Evolutionary conservation across 2,329 filamentous ascomycete species (phyloP), one percentile per base, ranked within the genome.

Genomic region (Corynespora cassiicola): DNA sequence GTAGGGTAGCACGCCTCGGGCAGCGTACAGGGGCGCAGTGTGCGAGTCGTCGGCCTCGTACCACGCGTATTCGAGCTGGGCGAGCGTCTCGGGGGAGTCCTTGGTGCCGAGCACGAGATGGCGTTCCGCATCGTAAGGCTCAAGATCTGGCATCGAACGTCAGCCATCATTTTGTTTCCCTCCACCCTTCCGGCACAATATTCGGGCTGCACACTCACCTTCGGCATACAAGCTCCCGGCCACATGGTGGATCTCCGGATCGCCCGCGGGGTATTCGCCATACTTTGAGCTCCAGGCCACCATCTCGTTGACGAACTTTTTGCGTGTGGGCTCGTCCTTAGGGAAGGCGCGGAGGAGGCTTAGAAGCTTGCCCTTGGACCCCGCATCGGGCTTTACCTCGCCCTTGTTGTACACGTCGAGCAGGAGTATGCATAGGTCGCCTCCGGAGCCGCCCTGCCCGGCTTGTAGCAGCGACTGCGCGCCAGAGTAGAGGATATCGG

Each of bases 211-310:
- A 20, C 6, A 53, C 63, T 30, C 68, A 81, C 80, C 79, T 61
- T 95, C 87, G n/a, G 91, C 92, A 66, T 90, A 96, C 27, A 96
- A 75, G 20, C 83, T 85, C 33, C 94, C 94, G 22, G 86, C 85
- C 27, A 95, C 90, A 71, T 97, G 91, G 71, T 99, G 94, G 39
- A 99, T 76, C 60, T 97, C 94, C 3, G 92, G 87, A 63, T 99
- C 94, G 44, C 94, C 94, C 33, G 90, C 87, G 31, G 94, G 91
- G 66, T 88, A 89, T 29, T 94, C 88, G 54, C 91, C 90, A 61
- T 83, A 86, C 66, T 87, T 92, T 38, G 83, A 79, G 40, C 90
- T 95, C 94, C 94, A 99, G 80, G 79, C 80, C 53, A 96, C 84
- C 64, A 91, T 87, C 65, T 96, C 91, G 16, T 81, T 83, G 26